Evolutionary conservation across 176 grass and related monocot genomes (phyloP).

Genomic region (Zizania latifolia): DNA sequence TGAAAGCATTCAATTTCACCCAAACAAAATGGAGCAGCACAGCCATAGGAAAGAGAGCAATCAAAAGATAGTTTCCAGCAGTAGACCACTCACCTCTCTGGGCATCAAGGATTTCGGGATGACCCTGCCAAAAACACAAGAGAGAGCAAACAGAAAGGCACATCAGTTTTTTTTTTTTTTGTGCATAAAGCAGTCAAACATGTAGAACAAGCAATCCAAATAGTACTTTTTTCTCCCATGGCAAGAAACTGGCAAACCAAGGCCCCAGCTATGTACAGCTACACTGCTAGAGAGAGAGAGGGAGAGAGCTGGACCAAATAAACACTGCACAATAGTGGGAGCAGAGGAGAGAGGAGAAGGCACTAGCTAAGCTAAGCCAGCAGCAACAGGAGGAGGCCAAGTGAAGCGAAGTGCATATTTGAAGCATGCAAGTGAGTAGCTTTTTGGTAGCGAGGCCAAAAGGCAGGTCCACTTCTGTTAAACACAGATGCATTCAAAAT

Average conservation of each 20-base stretch:
- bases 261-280: background rate
- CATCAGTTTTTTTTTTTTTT: conserved; percentile 50
- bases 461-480: conserved; percentile 39
- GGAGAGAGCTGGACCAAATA: conserved; percentile 16
- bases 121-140: conserved; percentile 49
- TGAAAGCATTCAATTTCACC: conserved; percentile 14
- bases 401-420: conserved; percentile 7
- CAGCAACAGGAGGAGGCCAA: background rate
- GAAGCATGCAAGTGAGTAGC: conserved; percentile 23
- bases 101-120: conserved; percentile 81
- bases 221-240: conserved; percentile 12
- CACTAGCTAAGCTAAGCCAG: background rate
- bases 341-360: conserved; percentile 1
- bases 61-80: background rate
- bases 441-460: conserved; percentile 40
- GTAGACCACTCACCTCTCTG: conserved; percentile 57
- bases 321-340: conserved; percentile 34
- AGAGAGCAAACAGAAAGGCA: conserved; percentile 32
- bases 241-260: conserved; percentile 31
- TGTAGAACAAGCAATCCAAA: conserved; percentile 7
- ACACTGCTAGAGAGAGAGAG: background rate
- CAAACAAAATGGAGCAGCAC: conserved; percentile 6
- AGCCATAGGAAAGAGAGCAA: background rate
- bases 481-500: conserved; percentile 38
- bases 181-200: conserved; percentile 40